phyloP scores from a whole-genome alignment of 2,329 filamentous ascomycete species.

The Beauveria sp. region DNA sequence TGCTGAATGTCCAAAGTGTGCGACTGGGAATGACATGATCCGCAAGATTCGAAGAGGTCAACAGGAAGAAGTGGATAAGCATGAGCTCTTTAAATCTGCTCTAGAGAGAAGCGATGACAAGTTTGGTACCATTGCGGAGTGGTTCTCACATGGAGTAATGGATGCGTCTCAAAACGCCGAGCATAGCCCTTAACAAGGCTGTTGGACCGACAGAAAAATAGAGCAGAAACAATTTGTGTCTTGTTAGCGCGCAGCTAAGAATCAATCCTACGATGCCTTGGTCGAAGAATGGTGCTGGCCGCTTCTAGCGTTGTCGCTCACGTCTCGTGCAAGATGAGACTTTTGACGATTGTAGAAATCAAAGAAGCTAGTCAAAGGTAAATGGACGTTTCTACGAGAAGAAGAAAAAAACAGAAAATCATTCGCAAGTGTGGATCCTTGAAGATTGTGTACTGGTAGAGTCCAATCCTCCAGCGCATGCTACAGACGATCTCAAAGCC shows the following conservation, averaged over 20 bases:
- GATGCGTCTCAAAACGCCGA: constrained; percentile 35
- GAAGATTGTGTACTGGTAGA: no score
- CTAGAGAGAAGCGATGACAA: constrained; percentile 70
- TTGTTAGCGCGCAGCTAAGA: background rate
- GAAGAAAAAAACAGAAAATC: no score
- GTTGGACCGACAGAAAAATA: background rate
- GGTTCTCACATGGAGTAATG: constrained; percentile 94
- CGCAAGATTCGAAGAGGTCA: constrained; percentile 80
- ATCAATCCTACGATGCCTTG: background rate
- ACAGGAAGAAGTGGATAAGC: constrained; percentile 74
- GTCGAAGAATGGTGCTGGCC: no score
- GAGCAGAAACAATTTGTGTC: background rate
- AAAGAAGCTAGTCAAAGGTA: no score
- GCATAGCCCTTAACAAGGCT: constrained; percentile 6
- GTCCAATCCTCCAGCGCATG: no score
- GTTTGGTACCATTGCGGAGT: constrained; percentile 87
- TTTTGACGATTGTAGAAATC: no score
- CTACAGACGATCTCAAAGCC: no score
- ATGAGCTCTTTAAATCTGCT: constrained; percentile 82
- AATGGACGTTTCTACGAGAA: no score
- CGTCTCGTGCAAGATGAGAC: no score
- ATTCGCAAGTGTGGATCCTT: no score
- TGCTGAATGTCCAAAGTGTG: constrained; percentile 80
- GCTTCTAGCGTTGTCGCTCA: no score
- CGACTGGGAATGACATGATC: constrained; percentile 77